These are phyloP conservation scores for Moricandia arvensis DNA, from an alignment of 345 rosid genomes.

Conservation along the genomic window DNA sequence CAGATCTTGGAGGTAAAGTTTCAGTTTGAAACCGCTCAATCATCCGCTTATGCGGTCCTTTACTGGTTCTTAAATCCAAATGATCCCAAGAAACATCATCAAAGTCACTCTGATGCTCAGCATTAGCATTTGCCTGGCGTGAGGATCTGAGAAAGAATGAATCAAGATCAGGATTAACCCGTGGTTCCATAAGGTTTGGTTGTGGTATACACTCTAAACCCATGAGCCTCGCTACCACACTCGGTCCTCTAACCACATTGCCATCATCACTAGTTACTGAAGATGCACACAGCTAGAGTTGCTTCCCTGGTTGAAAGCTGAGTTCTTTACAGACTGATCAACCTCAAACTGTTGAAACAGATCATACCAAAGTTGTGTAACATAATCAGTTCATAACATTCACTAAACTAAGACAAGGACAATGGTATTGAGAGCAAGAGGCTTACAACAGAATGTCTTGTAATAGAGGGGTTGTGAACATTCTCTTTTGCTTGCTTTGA, in stretches of 20 bases:
- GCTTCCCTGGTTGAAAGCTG: slow-evolving; percentile 53
- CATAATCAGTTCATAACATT: background rate
- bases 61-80: slow-evolving; percentile 40
- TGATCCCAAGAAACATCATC: slow-evolving; percentile 55
- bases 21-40: slow-evolving; percentile 94
- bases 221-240: slow-evolving; percentile 97
- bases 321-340: slow-evolving; percentile 55
- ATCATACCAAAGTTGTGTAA: background rate
- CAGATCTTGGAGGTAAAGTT: slow-evolving; percentile 87
- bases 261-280: slow-evolving; percentile 92
- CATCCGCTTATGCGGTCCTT: slow-evolving; percentile 57
- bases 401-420: slow-evolving; percentile 37
- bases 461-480: slow-evolving; percentile 27
- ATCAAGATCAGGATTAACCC: slow-evolving; percentile 51
- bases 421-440: slow-evolving; percentile 3
- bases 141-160: slow-evolving; percentile 56
- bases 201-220: slow-evolving; percentile 86
- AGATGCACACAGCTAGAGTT: slow-evolving; percentile 88
- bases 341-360: slow-evolving; percentile 60
- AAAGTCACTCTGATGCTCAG: slow-evolving; percentile 45
- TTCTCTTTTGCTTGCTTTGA: slow-evolving; percentile 32
- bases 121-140: slow-evolving; percentile 44
- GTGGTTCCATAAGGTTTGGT: slow-evolving; percentile 49
- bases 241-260: slow-evolving; percentile 72
- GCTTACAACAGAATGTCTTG: slow-evolving; percentile 26